phyloP scores from a whole-genome alignment of 352 stramenopile genomes.

The Phytophthora sp. region DNA sequence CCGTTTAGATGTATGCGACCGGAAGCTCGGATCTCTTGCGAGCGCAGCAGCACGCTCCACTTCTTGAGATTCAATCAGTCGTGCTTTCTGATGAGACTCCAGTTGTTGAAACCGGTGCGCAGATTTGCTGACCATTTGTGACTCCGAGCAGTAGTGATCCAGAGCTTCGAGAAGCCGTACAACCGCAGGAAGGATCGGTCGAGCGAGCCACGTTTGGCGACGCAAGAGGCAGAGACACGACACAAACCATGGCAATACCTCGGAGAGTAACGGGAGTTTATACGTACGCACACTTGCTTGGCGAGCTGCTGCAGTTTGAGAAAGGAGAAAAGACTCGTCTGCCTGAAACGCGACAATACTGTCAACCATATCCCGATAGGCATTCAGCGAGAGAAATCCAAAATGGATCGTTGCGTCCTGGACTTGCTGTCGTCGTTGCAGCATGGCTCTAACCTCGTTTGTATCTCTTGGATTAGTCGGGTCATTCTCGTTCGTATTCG shows the following conservation, averaged over 20 bases:
- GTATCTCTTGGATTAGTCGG: conserved; percentile 5
- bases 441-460: conserved; percentile 14
- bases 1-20: conserved; percentile 65
- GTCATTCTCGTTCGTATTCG: conserved; percentile 20
- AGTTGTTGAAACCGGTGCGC: conserved; percentile 70
- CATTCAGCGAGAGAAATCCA: conserved; percentile 66
- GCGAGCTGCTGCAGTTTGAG: conserved; percentile 24
- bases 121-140: conserved; percentile 63
- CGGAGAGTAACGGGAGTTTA: conserved; percentile 61
- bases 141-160: conserved; percentile 79
- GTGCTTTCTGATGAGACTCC: conserved; percentile 62
- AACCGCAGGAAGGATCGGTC: conserved; percentile 68
- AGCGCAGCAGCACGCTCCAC: conserved; percentile 58
- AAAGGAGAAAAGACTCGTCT: conserved; percentile 54
- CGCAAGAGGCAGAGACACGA: conserved; percentile 81
- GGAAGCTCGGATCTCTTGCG: conserved; percentile 51
- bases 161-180: conserved; percentile 68
- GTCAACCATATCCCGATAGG: conserved; percentile 60
- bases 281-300: conserved; percentile 49
- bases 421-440: conserved; percentile 50
- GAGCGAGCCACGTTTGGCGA: conserved; percentile 80
- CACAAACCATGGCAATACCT: conserved; percentile 80
- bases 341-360: conserved; percentile 52
- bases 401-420: conserved; percentile 78
- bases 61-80: conserved; percentile 70